phyloP scores from a whole-genome alignment of 495 filamentous ascomycete species.

The Tuber melanosporum region DNA sequence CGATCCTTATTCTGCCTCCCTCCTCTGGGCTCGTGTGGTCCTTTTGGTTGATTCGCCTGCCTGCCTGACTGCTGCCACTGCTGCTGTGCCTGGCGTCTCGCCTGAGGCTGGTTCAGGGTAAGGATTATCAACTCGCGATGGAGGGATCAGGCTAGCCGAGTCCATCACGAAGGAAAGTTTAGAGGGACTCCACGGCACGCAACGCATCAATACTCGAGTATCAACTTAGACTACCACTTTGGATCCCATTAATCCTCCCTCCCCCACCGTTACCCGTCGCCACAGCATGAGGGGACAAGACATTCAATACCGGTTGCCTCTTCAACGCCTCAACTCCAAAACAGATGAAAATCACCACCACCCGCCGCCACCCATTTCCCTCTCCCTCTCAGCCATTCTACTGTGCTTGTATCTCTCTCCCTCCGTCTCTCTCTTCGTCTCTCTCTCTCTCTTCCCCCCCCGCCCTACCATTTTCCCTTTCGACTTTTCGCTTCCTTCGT shows the following conservation, averaged over 20 bases:
- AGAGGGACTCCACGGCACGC: background rate
- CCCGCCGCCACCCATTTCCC: background rate
- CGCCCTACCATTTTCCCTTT: background rate
- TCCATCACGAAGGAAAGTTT: background rate
- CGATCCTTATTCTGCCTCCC: background rate
- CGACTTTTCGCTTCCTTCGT: background rate
- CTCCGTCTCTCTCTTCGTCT: background rate
- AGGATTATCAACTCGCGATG: background rate
- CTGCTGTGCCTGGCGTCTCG: slow-evolving; percentile 1
- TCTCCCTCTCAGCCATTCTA: background rate
- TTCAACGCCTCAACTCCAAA: background rate
- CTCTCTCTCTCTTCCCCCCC: background rate
- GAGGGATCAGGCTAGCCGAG: background rate
- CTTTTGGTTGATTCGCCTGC: background rate
- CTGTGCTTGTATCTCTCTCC: background rate
- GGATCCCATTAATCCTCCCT: background rate
- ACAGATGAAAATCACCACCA: background rate
- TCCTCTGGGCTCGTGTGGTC: background rate
- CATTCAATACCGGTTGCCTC: background rate
- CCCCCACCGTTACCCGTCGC: background rate
- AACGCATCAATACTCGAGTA: no score
- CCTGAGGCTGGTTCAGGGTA: background rate
- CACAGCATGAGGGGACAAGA: background rate
- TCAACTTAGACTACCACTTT: background rate
- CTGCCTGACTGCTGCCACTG: background rate